These are phyloP conservation scores for Daldinia decipiens DNA, from an alignment of 495 filamentous ascomycete genomes.

Conservation along the genomic window DNA sequence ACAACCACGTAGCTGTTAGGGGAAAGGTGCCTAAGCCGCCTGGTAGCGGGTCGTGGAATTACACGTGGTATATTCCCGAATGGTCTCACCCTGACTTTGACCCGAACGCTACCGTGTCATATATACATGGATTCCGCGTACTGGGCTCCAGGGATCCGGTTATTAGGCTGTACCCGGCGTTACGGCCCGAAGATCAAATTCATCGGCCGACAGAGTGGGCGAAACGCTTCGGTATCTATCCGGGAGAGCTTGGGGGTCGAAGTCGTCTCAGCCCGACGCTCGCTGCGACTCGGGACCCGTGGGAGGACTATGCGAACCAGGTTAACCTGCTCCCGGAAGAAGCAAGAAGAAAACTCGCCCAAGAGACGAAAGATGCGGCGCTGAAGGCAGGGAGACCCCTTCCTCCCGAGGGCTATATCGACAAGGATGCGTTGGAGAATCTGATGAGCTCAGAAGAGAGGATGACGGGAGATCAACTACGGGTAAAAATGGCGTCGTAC, in stretches of 20 bases:
- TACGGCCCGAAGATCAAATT: conserved; percentile 36
- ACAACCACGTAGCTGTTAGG: background rate
- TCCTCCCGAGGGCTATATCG: conserved; percentile 18
- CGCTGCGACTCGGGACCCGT: conserved; percentile 41
- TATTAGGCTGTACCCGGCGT: conserved; percentile 43
- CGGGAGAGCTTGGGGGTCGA: conserved; percentile 43
- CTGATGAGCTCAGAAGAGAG: conserved; percentile 6
- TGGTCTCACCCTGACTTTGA: conserved; percentile 46
- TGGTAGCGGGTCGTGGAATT: conserved; percentile 26
- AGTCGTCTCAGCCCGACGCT: conserved; percentile 50
- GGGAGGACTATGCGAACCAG: conserved; percentile 33
- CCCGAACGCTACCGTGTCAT: background rate
- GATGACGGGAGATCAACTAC: conserved; percentile 11
- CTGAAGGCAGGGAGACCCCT: background rate
- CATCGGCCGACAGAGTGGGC: conserved; percentile 49
- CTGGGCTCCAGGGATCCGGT: conserved; percentile 29
- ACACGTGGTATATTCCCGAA: conserved; percentile 44
- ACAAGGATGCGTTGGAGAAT: conserved; percentile 21
- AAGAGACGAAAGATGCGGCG: conserved; percentile 6
- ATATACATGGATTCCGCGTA: background rate
- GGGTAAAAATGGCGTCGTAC: background rate
- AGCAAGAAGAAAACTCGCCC: background rate
- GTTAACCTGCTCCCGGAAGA: conserved; percentile 22
- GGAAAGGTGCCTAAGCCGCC: conserved; percentile 20
- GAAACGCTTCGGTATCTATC: conserved; percentile 49